Percentiles rank a stretch among this genome's conserved stretches.
phyloP scores from a whole-genome alignment of 331 rosid genomes.

The Quercus phellos region DNA sequence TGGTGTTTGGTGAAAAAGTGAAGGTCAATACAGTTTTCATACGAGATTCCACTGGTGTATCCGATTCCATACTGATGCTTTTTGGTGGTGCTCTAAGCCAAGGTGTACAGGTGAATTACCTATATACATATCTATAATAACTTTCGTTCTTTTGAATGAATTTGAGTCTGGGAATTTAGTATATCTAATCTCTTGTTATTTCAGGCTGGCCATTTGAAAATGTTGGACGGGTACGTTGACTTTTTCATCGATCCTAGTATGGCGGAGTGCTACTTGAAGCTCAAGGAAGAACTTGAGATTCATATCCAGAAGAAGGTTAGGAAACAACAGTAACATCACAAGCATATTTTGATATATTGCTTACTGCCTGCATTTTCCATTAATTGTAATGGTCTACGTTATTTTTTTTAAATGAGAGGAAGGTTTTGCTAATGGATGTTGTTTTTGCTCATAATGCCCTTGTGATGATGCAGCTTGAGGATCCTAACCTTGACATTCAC shows the following conservation, averaged over 20 bases:
- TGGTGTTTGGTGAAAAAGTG: conserved; percentile 93
- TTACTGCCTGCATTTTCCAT: neutral
- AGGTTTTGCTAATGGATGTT: neutral
- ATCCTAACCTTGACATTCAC: conserved; percentile 75
- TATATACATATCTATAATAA: neutral
- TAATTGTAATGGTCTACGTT: neutral
- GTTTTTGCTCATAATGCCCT: neutral
- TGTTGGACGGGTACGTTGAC: conserved; percentile 80
- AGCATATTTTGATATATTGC: neutral
- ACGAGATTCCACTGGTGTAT: conserved; percentile 95
- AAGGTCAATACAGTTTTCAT: conserved; percentile 86
- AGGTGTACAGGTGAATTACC: conserved; percentile 70
- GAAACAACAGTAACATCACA: neutral
- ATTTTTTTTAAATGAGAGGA: neutral
- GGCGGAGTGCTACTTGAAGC: conserved; percentile 85
- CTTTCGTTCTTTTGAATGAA: neutral
- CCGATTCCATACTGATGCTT: conserved; percentile 83
- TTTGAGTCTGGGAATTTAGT: conserved; percentile 13
- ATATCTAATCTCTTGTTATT: neutral
- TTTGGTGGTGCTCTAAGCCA: conserved; percentile 69
- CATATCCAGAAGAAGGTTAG: conserved; percentile 84
- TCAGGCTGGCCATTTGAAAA: conserved; percentile 89
- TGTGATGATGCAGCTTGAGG: conserved; percentile 63
- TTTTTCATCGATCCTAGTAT: conserved; percentile 89
- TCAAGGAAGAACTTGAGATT: conserved; percentile 81